These are phyloP conservation scores for Fomitiporia mediterranea DNA, from an alignment of 1,284 basidiomycete species.

Conservation along the genomic window DNA sequence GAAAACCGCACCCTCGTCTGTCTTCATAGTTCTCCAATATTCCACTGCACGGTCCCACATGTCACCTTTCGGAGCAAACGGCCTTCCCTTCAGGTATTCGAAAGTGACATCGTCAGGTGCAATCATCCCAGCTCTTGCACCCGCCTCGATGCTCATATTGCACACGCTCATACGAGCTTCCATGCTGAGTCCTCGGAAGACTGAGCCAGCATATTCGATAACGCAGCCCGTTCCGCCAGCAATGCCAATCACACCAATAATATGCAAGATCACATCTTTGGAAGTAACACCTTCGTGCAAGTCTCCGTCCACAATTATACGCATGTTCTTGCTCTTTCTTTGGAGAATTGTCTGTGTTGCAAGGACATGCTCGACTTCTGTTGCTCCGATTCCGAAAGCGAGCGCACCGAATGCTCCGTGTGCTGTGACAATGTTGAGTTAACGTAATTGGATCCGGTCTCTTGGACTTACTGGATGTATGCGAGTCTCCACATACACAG, in stretches of 20 bases:
- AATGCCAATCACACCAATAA: constrained; percentile 92
- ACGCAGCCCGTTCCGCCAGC: constrained; percentile 92
- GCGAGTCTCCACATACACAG: constrained; percentile 94
- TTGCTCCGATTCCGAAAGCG: constrained; percentile 95
- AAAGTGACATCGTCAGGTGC: constrained; percentile 86
- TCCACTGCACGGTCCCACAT: constrained; percentile 86
- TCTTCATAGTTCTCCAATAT: constrained; percentile 85
- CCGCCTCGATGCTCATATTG: constrained; percentile 98
- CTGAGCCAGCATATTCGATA: constrained; percentile 91
- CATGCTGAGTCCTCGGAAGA: constrained; percentile 90
- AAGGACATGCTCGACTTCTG: constrained; percentile 95
- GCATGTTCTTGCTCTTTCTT: constrained; percentile 95
- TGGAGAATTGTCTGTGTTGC: constrained; percentile 93
- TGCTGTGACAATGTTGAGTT: constrained; percentile 47
- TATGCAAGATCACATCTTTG: constrained; percentile 93
- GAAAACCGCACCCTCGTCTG: constrained; percentile 87
- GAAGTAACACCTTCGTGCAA: constrained; percentile 87
- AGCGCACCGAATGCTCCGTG: constrained; percentile 96
- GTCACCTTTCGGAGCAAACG: constrained; percentile 82
- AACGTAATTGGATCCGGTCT: not conserved
- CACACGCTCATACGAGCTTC: constrained; percentile 96
- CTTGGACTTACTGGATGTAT: constrained; percentile 68
- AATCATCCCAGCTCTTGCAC: constrained; percentile 93
- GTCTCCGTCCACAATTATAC: constrained; percentile 84
- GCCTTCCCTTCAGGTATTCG: constrained; percentile 78